Base-by-base conservation (phyloP, 2,329 filamentous ascomycete genomes). In the Calonectria ilicicola region DNA sequence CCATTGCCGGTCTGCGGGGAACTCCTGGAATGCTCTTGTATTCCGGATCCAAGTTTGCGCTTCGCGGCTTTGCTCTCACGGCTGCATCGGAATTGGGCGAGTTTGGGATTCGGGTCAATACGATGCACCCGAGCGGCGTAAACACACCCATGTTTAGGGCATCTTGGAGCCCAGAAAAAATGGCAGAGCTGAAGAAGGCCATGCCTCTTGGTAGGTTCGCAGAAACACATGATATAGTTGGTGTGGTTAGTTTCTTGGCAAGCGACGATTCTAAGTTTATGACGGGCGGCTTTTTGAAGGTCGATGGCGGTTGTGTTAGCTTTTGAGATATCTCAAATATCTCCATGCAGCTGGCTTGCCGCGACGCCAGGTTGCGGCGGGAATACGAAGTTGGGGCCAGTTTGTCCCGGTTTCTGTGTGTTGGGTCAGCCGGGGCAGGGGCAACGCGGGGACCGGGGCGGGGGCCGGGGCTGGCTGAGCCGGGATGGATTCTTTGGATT, bases 201-300 rank as follows among this genome's bases (percentile, higher is more conserved):
- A 35, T 53, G 2, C 64, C 64, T 7, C 10, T 66, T 23, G 64
- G 64, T 5, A 40, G 64, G n/a, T 66, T 66, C 42, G 64, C 64
- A 5, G 64, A 66, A 17, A 66, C 64, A 1, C 42, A 47, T 10
- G 64, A 66, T 12, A 14, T 66, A 2, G 23, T 32, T 17, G 64
- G 64, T 6, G 64, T 66, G 32, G 64, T 66, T 3, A 53, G 35
- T 21, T 66, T 66, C 47, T 19, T 66, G 23, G 64, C 64, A 5
- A 53, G 64, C 35, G 64, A 66, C n/a, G 64, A 66, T 12, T 66
- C 64, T 15, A 42, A 56, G 47, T 66, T 66, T 26, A 66, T 66
- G 23, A 66, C 64, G 17, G 64, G 35, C 2, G 64, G 64, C 3
- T 66, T 66, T 17, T 32, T 66, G 32, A 66, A 66, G 23, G 40